Evolutionary conservation across 768 basidiomycete species (phyloP).

Genomic region (Coprinopsis sp.): DNA sequence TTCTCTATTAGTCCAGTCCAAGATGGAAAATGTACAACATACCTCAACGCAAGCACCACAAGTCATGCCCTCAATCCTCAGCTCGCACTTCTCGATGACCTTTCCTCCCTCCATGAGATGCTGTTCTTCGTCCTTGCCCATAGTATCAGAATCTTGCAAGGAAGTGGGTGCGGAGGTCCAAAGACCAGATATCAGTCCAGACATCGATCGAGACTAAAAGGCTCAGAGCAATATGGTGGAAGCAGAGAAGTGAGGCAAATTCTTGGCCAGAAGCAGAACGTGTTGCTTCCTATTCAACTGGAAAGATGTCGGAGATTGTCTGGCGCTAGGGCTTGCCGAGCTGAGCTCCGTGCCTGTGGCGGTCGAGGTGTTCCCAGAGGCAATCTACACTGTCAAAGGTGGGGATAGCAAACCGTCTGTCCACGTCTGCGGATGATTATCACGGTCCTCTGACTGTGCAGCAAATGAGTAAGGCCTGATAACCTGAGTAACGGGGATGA

Average conservation of each 20-base stretch:
- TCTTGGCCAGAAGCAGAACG: not conserved
- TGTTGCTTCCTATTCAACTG: conserved; percentile 1
- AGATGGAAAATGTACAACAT: conserved; percentile 18
- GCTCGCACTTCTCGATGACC: conserved; percentile 57
- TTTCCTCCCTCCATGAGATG: conserved; percentile 21
- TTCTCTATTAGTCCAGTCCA: not conserved
- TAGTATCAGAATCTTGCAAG: conserved; percentile 9
- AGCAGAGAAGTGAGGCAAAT: not conserved
- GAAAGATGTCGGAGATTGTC: not conserved
- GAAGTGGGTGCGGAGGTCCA: conserved; percentile 5
- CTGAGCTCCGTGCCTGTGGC: not conserved
- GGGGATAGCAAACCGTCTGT: too few species aligned
- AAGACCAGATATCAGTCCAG: conserved; percentile 5
- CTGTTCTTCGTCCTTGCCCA: conserved; percentile 18
- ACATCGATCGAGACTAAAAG: conserved; percentile 10
- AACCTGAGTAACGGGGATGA: conserved; percentile 4
- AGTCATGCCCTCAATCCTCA: conserved; percentile 87
- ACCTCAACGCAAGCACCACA: conserved; percentile 89
- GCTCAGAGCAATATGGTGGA: not conserved
- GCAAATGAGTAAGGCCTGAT: not conserved
- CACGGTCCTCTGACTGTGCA: not conserved
- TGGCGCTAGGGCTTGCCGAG: not conserved
- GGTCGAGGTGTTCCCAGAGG: not conserved
- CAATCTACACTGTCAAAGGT: too few species aligned
- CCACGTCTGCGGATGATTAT: too few species aligned